A percentile compares a stretch with the other conserved stretches of the same genome.
phyloP scores from a whole-genome alignment of 768 basidiomycete genomes.

The Auriscalpium vulgare region DNA sequence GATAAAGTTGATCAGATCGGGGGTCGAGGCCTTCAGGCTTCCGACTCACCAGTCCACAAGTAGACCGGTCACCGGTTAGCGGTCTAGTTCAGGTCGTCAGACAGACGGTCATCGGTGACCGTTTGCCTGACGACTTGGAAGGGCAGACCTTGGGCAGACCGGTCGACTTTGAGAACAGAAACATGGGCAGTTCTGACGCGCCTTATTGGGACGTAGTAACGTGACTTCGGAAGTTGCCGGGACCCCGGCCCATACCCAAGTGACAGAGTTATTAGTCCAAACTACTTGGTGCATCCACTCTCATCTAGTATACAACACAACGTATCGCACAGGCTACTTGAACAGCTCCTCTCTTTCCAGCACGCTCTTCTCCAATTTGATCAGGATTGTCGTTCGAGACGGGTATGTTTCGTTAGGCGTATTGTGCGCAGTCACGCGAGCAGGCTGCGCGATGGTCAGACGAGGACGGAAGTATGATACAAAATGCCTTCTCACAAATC shows the following conservation, averaged over 20 bases:
- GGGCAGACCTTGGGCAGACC: too few relatives aligned
- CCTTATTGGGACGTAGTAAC: too few relatives aligned
- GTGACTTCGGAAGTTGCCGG: too few relatives aligned
- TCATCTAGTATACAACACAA: background rate
- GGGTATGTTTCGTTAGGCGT: slow-evolving; percentile 79
- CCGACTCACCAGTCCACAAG: too few relatives aligned
- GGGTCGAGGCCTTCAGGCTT: background rate
- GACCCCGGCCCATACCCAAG: too few relatives aligned
- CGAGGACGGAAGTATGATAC: background rate
- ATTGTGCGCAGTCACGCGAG: slow-evolving; percentile 91
- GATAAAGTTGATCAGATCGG: background rate
- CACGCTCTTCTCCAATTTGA: slow-evolving; percentile 91
- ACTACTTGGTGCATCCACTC: background rate
- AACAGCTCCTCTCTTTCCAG: slow-evolving; percentile 90
- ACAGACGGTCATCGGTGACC: too few relatives aligned
- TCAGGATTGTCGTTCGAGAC: slow-evolving; percentile 88
- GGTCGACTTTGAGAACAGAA: too few relatives aligned
- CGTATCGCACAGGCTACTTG: slow-evolving; percentile 37
- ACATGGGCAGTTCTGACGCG: too few relatives aligned
- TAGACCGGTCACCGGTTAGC: too few relatives aligned
- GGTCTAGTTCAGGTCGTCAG: too few relatives aligned
- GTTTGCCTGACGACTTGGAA: too few relatives aligned
- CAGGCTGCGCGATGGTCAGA: slow-evolving; percentile 51
- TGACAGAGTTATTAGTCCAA: background rate
- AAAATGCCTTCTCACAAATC: slow-evolving; percentile 56